Base-by-base conservation (phyloP, 352 stramenopile species). In the Phytophthora megakarya region DNA sequence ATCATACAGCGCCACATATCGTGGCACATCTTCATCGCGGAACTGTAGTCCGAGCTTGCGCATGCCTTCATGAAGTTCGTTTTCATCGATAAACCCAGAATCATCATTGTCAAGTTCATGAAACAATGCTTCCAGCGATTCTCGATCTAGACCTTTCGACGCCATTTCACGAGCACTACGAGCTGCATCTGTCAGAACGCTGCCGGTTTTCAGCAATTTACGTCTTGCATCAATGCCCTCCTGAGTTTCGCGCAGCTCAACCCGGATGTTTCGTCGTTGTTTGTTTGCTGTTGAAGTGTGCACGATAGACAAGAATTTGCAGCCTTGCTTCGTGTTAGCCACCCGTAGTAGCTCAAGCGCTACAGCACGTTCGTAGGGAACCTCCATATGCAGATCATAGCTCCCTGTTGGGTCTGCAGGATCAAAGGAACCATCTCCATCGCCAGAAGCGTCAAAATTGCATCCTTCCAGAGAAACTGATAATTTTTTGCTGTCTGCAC, bases 271-370 rank as follows among this genome's bases (percentile, higher is more conserved):
- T 3, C 80, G 79, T 22, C 72, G 76, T 48, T 72, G 56, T 58
- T 89, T 90, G 18, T 66, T 72, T 6, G 47, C 26, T 8, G 28
- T 45, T 0, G 77, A 73, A 0, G 73, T 73, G 57, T 93, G 84
- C 0, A 77, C 43, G 22, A 93, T 86, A 23, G 84, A 92, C 18
- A 93, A 48, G 45, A 93, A 93, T 52, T 93, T 93, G 67, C 84
- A 93, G 38, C 84, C 84, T 52, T 90, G 82, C 45, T 89, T 90
- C 9, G 78, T 89, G 39, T 89, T 88, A 13, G 80, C 84, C 9
- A 90, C 76, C 5, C 77, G 81, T 15, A 93, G 46, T 22, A 93
- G 62, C 65, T 93, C 84, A 15, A 93, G 59, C 1, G 84, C 81
- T 26, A 93, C 80, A 2, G 84, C 81, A 18, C 82, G 74, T 26